These are phyloP conservation scores for Cyclostephanos invisitatus DNA, from an alignment of 108 stramenopile species.

Conservation along the genomic window DNA sequence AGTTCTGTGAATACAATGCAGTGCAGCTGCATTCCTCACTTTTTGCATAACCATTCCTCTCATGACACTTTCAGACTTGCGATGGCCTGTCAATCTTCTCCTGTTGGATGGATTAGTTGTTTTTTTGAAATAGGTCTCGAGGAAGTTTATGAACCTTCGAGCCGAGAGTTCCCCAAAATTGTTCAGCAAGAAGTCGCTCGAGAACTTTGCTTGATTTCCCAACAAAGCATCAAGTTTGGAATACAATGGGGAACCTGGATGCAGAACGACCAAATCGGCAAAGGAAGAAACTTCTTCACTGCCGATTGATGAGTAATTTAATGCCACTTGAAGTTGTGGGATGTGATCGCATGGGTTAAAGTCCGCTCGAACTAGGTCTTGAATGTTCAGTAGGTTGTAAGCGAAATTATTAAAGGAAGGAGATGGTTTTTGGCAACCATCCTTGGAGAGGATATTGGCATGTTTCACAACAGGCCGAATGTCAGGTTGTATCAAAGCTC, in stretches of 20 bases:
- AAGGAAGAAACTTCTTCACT: conserved; percentile 5
- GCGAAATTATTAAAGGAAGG: conserved; percentile 12
- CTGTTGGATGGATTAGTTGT: neutral
- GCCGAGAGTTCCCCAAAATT: conserved; percentile 15
- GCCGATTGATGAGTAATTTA: conserved; percentile 7
- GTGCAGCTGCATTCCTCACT: conserved; percentile 6
- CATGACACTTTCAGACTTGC: conserved; percentile 6
- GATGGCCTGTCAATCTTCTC: neutral
- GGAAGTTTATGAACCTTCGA: conserved; percentile 14
- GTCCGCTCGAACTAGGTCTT: neutral
- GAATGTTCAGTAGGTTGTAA: conserved; percentile 6
- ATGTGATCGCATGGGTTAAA: conserved; percentile 33
- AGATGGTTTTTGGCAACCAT: conserved; percentile 14
- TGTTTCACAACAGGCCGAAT: conserved; percentile 10
- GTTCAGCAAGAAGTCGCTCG: conserved; percentile 30
- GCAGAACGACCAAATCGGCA: conserved; percentile 18
- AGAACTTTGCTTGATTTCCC: conserved; percentile 5
- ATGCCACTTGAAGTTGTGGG: conserved; percentile 22
- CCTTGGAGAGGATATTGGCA: conserved; percentile 10
- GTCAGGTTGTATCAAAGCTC: conserved; percentile 11
- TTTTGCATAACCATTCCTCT: conserved; percentile 3
- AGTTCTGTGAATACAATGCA: neutral
- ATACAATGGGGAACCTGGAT: neutral
- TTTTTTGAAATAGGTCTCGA: neutral
- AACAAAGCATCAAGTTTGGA: neutral